Conservation (phyloP, 2,329 filamentous ascomycete genomes). For the Penicillium brasilianum region DNA sequence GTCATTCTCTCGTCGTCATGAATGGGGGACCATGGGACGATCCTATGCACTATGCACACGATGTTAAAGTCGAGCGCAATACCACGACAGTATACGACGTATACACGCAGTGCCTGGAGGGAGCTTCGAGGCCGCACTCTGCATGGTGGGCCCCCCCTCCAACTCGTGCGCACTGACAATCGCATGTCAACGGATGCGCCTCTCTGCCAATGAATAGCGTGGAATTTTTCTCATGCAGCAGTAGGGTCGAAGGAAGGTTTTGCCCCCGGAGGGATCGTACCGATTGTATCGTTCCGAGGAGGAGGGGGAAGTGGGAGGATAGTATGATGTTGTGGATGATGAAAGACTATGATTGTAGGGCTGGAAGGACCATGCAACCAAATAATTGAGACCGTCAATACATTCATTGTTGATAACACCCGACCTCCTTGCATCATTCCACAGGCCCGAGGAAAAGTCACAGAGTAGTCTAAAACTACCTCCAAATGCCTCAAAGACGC, state of each 20-base stretch:
- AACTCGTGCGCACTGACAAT: slow-evolving; percentile 27
- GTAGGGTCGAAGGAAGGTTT: slow-evolving; percentile 6
- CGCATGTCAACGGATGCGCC: slow-evolving; percentile 5
- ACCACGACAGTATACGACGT: too few species aligned
- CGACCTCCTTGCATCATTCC: slow-evolving; percentile 14
- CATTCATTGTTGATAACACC: too few species aligned
- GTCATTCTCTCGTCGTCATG: too few species aligned
- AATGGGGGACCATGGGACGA: too few species aligned
- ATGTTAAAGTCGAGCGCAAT: too few species aligned
- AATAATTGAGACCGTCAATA: too few species aligned
- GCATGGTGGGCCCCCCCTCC: slow-evolving; percentile 16
- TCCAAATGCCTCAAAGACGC: neutral
- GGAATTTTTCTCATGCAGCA: slow-evolving; percentile 5
- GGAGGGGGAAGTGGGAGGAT: too few species aligned
- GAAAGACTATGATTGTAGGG: too few species aligned
- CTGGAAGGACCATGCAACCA: too few species aligned
- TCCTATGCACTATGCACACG: too few species aligned
- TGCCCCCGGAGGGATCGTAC: slow-evolving; percentile 4
- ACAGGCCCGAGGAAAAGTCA: too few species aligned
- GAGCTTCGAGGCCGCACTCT: slow-evolving; percentile 4
- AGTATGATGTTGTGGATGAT: too few species aligned
- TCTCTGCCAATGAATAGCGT: neutral
- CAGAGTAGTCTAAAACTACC: neutral
- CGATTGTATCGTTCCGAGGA: neutral
- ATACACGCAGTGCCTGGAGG: neutral